Evolutionary conservation across 2,329 filamentous ascomycete genomes (phyloP).

Genomic region (Ophiocordyceps unilateralis): DNA sequence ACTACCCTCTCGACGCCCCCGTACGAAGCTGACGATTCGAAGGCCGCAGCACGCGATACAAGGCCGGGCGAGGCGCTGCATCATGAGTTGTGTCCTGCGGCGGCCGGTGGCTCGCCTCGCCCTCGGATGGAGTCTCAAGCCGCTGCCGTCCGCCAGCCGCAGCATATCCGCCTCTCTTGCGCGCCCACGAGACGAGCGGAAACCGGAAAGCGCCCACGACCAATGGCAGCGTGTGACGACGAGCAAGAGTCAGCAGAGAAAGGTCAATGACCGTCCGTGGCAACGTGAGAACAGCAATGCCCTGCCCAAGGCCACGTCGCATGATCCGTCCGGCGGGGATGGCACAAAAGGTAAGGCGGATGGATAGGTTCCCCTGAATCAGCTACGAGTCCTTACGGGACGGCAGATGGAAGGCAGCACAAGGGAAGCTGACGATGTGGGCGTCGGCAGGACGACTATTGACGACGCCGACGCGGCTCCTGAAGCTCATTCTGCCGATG

Average conservation of each 20-base stretch:
- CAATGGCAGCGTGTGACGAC: not conserved
- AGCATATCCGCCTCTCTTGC: not conserved
- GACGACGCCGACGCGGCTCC: constrained; percentile 61
- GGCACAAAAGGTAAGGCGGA: constrained; percentile 13
- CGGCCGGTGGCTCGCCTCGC: not conserved
- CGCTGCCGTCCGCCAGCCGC: not conserved
- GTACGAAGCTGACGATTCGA: not conserved
- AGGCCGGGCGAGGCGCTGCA: not conserved
- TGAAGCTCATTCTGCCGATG: constrained; percentile 67
- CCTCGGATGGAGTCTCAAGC: not conserved
- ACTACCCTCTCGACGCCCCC: not conserved
- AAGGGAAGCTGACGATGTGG: not conserved
- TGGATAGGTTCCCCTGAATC: not conserved
- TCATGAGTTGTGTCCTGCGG: not conserved
- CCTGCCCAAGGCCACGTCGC: constrained; percentile 14
- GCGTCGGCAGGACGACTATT: constrained; percentile 47
- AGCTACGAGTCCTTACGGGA: too few species aligned
- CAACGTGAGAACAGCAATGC: constrained; percentile 39
- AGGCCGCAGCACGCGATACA: not conserved
- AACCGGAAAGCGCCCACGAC: not conserved
- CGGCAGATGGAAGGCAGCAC: too few species aligned
- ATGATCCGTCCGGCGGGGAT: constrained; percentile 9
- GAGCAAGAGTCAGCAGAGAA: constrained; percentile 23
- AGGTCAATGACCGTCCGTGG: constrained; percentile 47
- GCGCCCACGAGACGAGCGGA: not conserved